Conservation (phyloP, 495 filamentous ascomycete genomes). For the Tuber magnatum region DNA sequence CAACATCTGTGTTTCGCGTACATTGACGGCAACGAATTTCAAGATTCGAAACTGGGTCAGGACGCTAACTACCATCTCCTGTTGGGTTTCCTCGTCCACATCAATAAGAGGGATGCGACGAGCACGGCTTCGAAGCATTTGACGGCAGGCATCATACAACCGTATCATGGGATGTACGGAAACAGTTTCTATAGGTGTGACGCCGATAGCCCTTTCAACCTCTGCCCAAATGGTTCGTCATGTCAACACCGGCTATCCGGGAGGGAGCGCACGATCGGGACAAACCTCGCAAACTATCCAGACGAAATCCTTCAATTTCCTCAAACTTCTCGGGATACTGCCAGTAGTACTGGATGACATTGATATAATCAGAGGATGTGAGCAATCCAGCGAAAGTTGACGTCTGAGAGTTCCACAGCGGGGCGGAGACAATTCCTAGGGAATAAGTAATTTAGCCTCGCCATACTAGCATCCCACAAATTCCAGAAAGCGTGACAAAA, state of each 20-base stretch:
- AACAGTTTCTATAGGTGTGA: conserved; percentile 85
- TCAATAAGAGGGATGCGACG: conserved; percentile 92
- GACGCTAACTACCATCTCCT: conserved; percentile 89
- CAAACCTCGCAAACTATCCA: conserved; percentile 85
- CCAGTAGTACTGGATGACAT: conserved; percentile 99
- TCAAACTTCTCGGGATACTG: conserved; percentile 86
- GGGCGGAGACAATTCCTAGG: conserved; percentile 92
- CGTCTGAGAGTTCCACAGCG: conserved; percentile 91
- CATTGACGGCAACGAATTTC: conserved; percentile 98
- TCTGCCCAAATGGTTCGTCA: conserved; percentile 49
- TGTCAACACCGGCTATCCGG: not conserved
- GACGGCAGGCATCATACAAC: conserved; percentile 89
- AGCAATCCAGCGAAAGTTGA: conserved; percentile 91
- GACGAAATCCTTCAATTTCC: conserved; percentile 85
- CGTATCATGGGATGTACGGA: conserved; percentile 83
- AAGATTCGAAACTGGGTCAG: conserved; percentile 97
- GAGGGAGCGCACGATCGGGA: conserved; percentile 4
- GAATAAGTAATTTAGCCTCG: conserved; percentile 9
- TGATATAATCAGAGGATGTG: conserved; percentile 95
- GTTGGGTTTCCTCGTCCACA: conserved; percentile 85
- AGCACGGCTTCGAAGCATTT: conserved; percentile 87
- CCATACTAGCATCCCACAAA: not conserved
- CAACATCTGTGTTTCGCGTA: conserved; percentile 78
- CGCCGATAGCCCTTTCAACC: conserved; percentile 87
- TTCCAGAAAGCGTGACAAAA: not conserved